These are phyloP conservation scores for Bacidia gigantensis DNA, from an alignment of 495 filamentous ascomycete species.

Conservation along the genomic window DNA sequence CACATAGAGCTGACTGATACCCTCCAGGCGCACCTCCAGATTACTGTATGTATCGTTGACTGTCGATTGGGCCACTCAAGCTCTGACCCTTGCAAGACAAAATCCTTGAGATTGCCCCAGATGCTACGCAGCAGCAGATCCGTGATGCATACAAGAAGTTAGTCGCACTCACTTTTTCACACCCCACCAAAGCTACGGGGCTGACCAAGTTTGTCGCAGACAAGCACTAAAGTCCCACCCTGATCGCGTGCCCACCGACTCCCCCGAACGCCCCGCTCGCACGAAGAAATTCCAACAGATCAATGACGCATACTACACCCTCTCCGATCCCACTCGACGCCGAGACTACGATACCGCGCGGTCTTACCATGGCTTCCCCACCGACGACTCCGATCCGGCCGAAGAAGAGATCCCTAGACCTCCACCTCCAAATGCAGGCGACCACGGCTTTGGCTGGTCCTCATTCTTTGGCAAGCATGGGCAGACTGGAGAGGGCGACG, in stretches of 20 bases:
- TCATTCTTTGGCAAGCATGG: constrained; percentile 42
- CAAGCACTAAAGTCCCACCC: constrained; percentile 90
- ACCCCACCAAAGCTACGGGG: too few species aligned
- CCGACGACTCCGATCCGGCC: constrained; percentile 34
- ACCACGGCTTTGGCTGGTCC: constrained; percentile 42
- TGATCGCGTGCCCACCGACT: constrained; percentile 74
- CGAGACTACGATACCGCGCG: constrained; percentile 77
- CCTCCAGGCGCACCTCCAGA: constrained; percentile 30
- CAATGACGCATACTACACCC: constrained; percentile 96
- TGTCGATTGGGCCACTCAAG: background rate
- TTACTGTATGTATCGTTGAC: constrained; percentile 33
- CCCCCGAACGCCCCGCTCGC: constrained; percentile 66
- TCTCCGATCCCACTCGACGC: constrained; percentile 67
- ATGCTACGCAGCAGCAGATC: constrained; percentile 69
- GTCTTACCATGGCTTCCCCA: constrained; percentile 28
- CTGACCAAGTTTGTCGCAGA: constrained; percentile 33
- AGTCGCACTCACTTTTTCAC: background rate
- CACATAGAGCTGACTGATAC: background rate
- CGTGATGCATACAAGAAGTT: constrained; percentile 91
- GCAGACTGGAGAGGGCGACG: constrained; percentile 28
- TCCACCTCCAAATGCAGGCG: constrained; percentile 21
- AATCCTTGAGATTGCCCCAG: constrained; percentile 58
- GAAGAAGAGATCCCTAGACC: constrained; percentile 44
- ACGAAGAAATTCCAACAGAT: constrained; percentile 90
- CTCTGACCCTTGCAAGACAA: constrained; percentile 28